phyloP scores from a whole-genome alignment of 2,329 filamentous ascomycete species.

The Alternaria sp. region DNA sequence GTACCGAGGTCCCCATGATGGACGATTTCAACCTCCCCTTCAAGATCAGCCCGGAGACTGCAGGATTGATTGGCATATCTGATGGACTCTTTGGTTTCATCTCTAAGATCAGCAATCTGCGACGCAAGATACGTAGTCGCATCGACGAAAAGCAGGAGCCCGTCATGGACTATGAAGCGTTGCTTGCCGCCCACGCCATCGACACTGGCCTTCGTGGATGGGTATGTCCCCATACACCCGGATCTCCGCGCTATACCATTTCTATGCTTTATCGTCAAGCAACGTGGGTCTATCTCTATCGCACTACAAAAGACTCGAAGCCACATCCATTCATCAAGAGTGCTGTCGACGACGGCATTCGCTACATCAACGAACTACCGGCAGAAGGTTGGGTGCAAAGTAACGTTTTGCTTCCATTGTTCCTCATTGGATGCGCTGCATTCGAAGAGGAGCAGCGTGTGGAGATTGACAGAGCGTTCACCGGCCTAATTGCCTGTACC shows the following conservation, averaged over 20 bases:
- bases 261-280: constrained; percentile 69
- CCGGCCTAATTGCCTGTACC: constrained; percentile 63
- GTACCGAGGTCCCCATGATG: constrained; percentile 61
- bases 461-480: constrained; percentile 64
- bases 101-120: constrained; percentile 78
- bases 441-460: constrained; percentile 64
- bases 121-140: constrained; percentile 75
- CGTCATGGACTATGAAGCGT: constrained; percentile 74
- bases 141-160: constrained; percentile 70
- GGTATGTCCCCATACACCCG: constrained; percentile 66
- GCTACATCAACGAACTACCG: constrained; percentile 64
- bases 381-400: constrained; percentile 64
- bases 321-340: constrained; percentile 63
- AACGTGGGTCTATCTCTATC: constrained; percentile 70
- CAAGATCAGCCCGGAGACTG: constrained; percentile 63
- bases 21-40: constrained; percentile 64
- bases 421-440: constrained; percentile 68
- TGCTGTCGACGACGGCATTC: constrained; percentile 66
- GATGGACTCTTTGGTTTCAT: constrained; percentile 84
- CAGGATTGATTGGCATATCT: constrained; percentile 77
- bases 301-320: constrained; percentile 66
- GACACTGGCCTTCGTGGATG: constrained; percentile 77
- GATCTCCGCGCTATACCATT: constrained; percentile 63
- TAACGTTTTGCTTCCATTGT: constrained; percentile 68
- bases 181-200: constrained; percentile 78